Evolutionary conservation across 805 yeast species (phyloP).

Genomic region (Candida ovalis): DNA sequence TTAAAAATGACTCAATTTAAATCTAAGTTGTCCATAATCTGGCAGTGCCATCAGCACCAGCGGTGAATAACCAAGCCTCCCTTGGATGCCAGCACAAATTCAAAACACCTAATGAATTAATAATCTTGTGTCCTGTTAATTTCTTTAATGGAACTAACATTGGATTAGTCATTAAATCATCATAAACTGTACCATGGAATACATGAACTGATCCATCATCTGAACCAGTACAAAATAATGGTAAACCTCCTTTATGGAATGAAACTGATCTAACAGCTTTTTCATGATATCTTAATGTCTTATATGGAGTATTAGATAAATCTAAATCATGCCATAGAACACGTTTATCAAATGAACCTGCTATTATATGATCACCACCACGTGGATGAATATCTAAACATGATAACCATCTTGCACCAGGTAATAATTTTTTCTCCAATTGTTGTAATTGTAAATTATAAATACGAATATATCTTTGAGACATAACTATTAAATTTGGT

Average conservation of each 20-base stretch:
- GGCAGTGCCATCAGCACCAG: constrained; percentile 96
- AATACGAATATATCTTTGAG: constrained; percentile 87
- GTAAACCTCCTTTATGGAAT: constrained; percentile 82
- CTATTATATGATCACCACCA: constrained; percentile 85
- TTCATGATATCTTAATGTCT: constrained; percentile 91
- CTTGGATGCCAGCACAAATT: constrained; percentile 93
- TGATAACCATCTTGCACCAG: constrained; percentile 95
- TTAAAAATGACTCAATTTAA: neutral
- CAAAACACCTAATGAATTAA: constrained; percentile 80
- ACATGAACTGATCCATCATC: constrained; percentile 93
- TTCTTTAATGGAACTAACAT: constrained; percentile 93
- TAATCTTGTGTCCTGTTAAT: constrained; percentile 81
- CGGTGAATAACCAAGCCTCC: constrained; percentile 96
- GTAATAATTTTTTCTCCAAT: constrained; percentile 77
- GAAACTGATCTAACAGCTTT: constrained; percentile 87
- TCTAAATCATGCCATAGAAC: constrained; percentile 98
- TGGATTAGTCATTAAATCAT: constrained; percentile 92
- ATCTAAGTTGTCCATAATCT: constrained; percentile 87
- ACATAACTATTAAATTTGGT: constrained; percentile 89
- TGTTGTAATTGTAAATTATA: constrained; percentile 88
- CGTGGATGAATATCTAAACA: constrained; percentile 91
- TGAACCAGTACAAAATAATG: constrained; percentile 89
- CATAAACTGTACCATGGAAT: constrained; percentile 95
- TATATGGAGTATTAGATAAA: constrained; percentile 83
- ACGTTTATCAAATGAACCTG: constrained; percentile 90